phyloP scores from a whole-genome alignment of 176 grass and related monocot species.

The Melocanna baccifera region DNA sequence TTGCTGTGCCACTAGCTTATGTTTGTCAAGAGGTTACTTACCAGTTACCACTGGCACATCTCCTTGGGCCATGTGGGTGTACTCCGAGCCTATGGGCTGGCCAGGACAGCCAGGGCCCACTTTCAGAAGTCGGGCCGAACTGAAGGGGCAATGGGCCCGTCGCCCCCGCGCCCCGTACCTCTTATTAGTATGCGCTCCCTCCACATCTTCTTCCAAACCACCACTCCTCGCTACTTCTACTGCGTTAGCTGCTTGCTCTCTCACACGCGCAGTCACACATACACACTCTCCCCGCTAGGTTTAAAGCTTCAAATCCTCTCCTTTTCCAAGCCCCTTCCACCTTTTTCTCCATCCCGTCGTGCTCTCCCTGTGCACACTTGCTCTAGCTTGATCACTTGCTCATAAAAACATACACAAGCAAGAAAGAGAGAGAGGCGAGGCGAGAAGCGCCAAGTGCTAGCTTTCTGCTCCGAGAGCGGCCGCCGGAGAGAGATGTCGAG shows the following conservation, averaged over 20 bases:
- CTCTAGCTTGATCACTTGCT: neutral
- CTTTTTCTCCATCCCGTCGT: neutral
- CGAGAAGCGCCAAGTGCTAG: neutral
- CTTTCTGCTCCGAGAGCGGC: neutral
- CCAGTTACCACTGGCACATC: neutral
- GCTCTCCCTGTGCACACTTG: slow-evolving; percentile 19
- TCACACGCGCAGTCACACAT: neutral
- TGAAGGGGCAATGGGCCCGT: neutral
- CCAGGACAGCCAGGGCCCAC: neutral
- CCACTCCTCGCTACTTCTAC: neutral
- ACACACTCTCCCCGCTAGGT: neutral
- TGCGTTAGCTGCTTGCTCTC: neutral
- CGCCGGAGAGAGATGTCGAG: slow-evolving; percentile 47
- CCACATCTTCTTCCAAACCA: slow-evolving; percentile 24
- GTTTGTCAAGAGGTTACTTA: neutral
- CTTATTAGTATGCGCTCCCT: slow-evolving; percentile 31
- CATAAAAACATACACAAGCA: neutral
- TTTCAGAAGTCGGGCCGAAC: neutral
- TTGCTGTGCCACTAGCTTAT: neutral
- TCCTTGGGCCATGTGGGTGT: neutral
- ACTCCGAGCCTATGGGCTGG: slow-evolving; percentile 21
- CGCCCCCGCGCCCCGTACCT: neutral
- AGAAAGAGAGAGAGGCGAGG: neutral
- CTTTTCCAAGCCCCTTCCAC: slow-evolving; percentile 13
- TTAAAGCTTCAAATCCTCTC: neutral